phyloP scores from a whole-genome alignment of 345 rosid species.

The Eucalyptus cladocalyx region DNA sequence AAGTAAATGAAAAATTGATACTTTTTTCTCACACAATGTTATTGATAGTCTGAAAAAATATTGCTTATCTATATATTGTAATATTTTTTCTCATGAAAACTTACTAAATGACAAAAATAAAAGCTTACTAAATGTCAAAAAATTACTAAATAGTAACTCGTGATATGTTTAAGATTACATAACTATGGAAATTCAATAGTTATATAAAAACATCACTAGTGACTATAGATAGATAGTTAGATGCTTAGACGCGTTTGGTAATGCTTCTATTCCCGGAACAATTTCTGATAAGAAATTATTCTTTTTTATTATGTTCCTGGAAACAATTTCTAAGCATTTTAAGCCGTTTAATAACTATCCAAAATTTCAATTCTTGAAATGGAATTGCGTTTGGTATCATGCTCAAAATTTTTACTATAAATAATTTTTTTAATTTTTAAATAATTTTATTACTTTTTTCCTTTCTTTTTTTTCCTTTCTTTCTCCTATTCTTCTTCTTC shows the following conservation, averaged over 20 bases:
- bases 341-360: too few species aligned
- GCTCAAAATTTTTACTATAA: too few species aligned
- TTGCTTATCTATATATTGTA: not conserved
- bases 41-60: not conserved
- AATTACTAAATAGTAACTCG: not conserved
- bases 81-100: not conserved
- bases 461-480: too few species aligned
- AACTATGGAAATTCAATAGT: not conserved
- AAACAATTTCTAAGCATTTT: too few species aligned
- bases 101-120: not conserved
- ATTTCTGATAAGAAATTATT: too few species aligned
- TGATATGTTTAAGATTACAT: not conserved
- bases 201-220: not conserved
- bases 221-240: not conserved
- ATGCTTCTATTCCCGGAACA: fast-evolving
- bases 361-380: too few species aligned
- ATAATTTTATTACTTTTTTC: too few species aligned
- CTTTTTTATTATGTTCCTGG: fast-evolving
- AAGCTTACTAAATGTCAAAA: too few species aligned
- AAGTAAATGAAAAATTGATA: too few species aligned
- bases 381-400: too few species aligned
- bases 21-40: not conserved
- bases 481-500: too few species aligned
- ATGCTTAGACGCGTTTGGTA: not conserved
- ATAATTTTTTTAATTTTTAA: too few species aligned